These are phyloP conservation scores for Herpomyces periplanetae DNA, from an alignment of 2,329 filamentous ascomycete genomes.

Conservation along the genomic window DNA sequence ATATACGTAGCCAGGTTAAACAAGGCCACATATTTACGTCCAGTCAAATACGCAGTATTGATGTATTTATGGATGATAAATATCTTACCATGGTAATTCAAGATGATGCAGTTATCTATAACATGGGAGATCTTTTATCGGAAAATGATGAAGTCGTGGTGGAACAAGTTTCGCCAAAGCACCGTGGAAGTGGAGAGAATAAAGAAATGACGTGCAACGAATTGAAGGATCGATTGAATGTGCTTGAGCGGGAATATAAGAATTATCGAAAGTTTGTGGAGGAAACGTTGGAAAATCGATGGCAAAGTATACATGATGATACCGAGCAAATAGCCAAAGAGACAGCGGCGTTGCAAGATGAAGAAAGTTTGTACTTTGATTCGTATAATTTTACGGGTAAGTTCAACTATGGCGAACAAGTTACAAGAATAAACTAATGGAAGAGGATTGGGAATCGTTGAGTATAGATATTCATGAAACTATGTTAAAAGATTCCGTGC, in stretches of 20 bases:
- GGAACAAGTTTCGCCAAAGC: conserved; percentile 6
- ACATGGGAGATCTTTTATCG: conserved; percentile 31
- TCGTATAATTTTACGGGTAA: conserved; percentile 26
- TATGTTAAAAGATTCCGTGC: conserved; percentile 64
- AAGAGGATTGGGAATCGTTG: conserved; percentile 1
- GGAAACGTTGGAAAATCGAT: conserved; percentile 8
- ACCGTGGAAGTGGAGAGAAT: conserved; percentile 5
- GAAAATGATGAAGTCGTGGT: conserved; percentile 4
- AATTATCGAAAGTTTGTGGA: conserved; percentile 9
- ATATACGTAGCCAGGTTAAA: conserved; percentile 12
- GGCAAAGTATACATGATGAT: conserved; percentile 7
- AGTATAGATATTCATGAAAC: conserved; percentile 52
- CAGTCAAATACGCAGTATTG: conserved; percentile 6
- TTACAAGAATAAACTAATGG: conserved; percentile 1
- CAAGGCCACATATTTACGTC: conserved; percentile 7
- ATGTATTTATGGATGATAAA: conserved; percentile 30
- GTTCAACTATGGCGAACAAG: conserved; percentile 4
- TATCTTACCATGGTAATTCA: conserved; percentile 51
- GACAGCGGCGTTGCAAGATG: conserved; percentile 8
- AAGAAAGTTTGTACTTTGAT: conserved; percentile 19
- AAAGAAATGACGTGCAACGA: conserved; percentile 7
- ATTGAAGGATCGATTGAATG: conserved; percentile 8
- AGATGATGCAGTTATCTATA: conserved; percentile 60
- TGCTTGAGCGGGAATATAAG: conserved; percentile 8
- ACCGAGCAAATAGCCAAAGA: background rate